Base-by-base conservation (phyloP, 805 yeast genomes). In the Alloascoidea africana region DNA sequence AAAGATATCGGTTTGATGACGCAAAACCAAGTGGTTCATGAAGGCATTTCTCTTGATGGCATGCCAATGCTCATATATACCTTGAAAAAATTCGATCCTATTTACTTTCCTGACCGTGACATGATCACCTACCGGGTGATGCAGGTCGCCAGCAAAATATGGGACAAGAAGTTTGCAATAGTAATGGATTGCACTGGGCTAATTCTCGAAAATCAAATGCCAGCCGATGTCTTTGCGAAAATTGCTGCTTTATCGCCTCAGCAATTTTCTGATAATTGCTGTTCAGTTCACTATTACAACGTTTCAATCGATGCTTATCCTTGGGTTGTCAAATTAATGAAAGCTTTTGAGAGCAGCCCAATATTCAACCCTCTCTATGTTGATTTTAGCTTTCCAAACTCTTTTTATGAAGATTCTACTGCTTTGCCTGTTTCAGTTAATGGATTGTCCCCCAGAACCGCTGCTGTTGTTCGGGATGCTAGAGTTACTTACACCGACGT, bases 141-240 rank as follows among this genome's bases (percentile, higher is more conserved):
- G 38, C 85, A 80, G 45, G 65, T 71, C 3, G 68, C 77, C 14
- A 68, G 78, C 38, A 79, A 76, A 50, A 65, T 82, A 17, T 79
- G 93, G 87, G 73, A 76, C 14, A 65, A 70, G 19, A 73, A 71
- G 39, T 82, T 68, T 51, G 70, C 73, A 41, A 42, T 76, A 36
- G 68, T 84, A 4, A 46, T 72, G 41, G 94, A 85, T 52, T 73
- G 82, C 45, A 80, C 94, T 0, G 76, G 74, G 8, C 73, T 66
- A 49, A 53, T 61, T 19, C 58, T 55, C 5, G 33, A 41, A 2
- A 44, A 46, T 5, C 32, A 50, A 2, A 43, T 55, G 18, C 52
- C 55, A 13, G 41, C 44, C 30, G 47, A 53, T 5, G 59, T 68
- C 35, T 50, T 62, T 34, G 41, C 49, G 0, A 45, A 68, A 4